Conservation (phyloP, 1,139 yeast genomes). For the Kazachstania sp. region DNA sequence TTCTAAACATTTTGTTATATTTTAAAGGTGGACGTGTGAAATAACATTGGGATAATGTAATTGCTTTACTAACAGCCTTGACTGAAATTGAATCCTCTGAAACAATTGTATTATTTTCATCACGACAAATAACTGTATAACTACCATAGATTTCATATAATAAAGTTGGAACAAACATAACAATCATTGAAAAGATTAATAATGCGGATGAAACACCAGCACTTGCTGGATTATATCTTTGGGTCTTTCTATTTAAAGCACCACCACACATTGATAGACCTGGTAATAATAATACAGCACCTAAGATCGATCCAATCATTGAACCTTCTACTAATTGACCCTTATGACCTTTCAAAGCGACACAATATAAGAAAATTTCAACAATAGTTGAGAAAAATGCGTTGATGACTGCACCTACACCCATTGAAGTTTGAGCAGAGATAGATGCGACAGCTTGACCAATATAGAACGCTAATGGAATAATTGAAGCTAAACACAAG, state of each 20-base stretch:
- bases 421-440: slow-evolving; percentile 97
- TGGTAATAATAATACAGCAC: slow-evolving; percentile 84
- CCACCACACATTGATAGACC: slow-evolving; percentile 98
- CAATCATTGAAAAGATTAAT: slow-evolving; percentile 83
- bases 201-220: slow-evolving; percentile 97
- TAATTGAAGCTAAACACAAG: slow-evolving; percentile 71
- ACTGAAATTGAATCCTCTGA: slow-evolving; percentile 25
- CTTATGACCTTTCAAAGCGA: slow-evolving; percentile 77
- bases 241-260: slow-evolving; percentile 83
- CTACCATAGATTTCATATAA: slow-evolving; percentile 87
- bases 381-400: slow-evolving; percentile 96
- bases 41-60: slow-evolving; percentile 49
- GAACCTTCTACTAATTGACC: slow-evolving; percentile 93
- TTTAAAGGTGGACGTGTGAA: slow-evolving; percentile 70
- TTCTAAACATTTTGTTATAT: slow-evolving; percentile 51
- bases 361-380: slow-evolving; percentile 85
- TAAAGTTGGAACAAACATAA: slow-evolving; percentile 88
- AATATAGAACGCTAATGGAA: slow-evolving; percentile 91
- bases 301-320: slow-evolving; percentile 86
- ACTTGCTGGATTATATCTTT: slow-evolving; percentile 87
- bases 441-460: slow-evolving; percentile 99
- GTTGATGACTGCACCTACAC: slow-evolving; percentile 97
- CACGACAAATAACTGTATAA: slow-evolving; percentile 64
- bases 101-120: slow-evolving; percentile 20
- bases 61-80: slow-evolving; percentile 26